Evolutionary conservation across 345 rosid genomes (phyloP), one percentile per base, ranked within the genome.

Genomic region (Lepidium sativum): DNA sequence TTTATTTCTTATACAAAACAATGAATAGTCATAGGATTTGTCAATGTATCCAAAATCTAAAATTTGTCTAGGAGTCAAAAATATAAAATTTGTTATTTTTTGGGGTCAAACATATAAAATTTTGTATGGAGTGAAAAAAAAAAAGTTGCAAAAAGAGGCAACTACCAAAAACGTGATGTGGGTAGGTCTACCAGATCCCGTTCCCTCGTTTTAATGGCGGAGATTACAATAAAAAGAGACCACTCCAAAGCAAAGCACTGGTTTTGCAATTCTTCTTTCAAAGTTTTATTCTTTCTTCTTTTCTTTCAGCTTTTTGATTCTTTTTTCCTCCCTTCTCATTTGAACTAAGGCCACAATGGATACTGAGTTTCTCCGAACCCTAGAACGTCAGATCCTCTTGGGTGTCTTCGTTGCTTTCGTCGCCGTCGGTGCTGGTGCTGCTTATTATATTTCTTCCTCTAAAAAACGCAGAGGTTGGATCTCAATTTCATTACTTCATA

Each of bases 401-500:
- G 98, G 86, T 37, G 82, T 82, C 35, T 89, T 74, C 39, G 97
- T 87, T 4, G 98, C 98, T 67, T 44, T 89, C 60, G 49, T 86
- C 58, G 96, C 96, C 58, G 60, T 74, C 66, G 78, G 31, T 47
- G 60, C 80, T 8, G 95, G 85, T 40, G 89, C 84, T 63, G 79
- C 81, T 49, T 89, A 75, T 49, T 80, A 81, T 25, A 69, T 81
- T 16, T 84, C 86, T 34, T 86, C 86, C 65, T 76, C 85, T 69
- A 84, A 71, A 60, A 92, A 87, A 44, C 78, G 86, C 35, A 85
- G 79, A 87, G 96, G 97, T 91, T 53, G 29, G 41, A 57, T 49
- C 75, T 70, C 65, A 2, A 13, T 18, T 8, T 8, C 20, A 6
- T 18, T n/a, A 17, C 3, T 66, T n/a, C n/a, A n/a, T 21, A 15